phyloP scores from a whole-genome alignment of 306 rosid genomes.

The Hippophae tibetana region DNA sequence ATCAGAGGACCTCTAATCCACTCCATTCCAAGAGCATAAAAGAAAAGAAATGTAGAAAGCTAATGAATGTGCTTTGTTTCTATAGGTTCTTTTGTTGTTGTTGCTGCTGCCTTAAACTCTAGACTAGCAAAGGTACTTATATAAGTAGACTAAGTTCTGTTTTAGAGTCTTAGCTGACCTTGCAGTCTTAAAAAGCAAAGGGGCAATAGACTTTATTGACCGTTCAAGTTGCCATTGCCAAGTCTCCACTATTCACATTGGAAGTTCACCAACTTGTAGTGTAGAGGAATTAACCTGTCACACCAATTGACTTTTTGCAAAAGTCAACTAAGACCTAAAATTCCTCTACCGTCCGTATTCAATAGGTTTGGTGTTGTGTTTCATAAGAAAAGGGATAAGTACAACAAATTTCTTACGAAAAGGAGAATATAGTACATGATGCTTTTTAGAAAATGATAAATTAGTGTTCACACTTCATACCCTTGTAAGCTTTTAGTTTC shows the following conservation, averaged over 20 bases:
- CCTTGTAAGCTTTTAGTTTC: too few species aligned
- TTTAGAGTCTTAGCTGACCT: not conserved
- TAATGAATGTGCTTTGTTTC: not conserved
- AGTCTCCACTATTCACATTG: conserved; percentile 13
- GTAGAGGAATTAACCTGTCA: not conserved
- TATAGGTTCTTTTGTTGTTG: not conserved
- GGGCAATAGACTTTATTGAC: too few species aligned
- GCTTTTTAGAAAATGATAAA: not conserved
- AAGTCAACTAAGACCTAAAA: conserved; percentile 1
- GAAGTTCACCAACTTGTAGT: not conserved
- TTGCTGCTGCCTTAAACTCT: too few species aligned
- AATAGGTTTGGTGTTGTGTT: not conserved
- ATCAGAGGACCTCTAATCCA: conserved; percentile 35
- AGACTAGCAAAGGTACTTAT: not conserved
- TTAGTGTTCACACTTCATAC: not conserved
- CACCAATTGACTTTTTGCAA: conserved; percentile 3
- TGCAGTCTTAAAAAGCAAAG: too few species aligned
- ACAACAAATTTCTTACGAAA: not conserved
- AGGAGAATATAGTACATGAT: not conserved
- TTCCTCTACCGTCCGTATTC: not conserved
- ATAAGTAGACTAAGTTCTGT: not conserved
- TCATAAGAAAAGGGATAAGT: conserved; percentile 1
- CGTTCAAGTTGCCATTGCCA: not conserved
- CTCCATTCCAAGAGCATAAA: conserved; percentile 12
- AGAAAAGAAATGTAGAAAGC: not conserved